Evolutionary conservation across 2,329 filamentous ascomycete genomes (phyloP).

Genomic region (Pestalotiopsis sp.): DNA sequence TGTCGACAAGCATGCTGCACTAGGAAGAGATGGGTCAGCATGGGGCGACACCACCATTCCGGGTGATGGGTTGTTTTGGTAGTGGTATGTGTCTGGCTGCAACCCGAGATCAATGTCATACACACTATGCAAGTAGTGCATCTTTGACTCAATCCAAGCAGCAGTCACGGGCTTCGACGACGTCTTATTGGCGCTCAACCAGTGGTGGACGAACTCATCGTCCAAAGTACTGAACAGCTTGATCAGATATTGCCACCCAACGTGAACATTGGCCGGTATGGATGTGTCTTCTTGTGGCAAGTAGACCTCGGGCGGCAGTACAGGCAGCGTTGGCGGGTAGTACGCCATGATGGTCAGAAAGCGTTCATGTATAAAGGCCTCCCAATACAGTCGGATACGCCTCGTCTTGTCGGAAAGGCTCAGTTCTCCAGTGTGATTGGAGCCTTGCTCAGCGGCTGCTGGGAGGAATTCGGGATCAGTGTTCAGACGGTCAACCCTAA

Average conservation of each 20-base stretch:
- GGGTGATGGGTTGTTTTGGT: too few relatives aligned
- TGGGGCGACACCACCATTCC: background rate
- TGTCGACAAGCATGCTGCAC: background rate
- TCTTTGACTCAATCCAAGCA: conserved; percentile 7
- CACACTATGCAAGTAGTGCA: conserved; percentile 3
- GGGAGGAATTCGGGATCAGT: background rate
- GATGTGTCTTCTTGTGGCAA: background rate
- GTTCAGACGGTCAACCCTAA: background rate
- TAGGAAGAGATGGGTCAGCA: background rate
- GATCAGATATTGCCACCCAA: conserved; percentile 4
- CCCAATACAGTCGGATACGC: conserved; percentile 4
- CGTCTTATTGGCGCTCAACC: background rate
- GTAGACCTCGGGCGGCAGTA: background rate
- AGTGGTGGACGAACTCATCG: background rate
- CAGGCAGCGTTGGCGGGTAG: background rate
- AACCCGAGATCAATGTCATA: background rate
- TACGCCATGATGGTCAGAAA: conserved; percentile 2
- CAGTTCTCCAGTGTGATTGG: background rate
- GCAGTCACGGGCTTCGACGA: background rate
- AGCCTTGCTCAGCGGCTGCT: background rate
- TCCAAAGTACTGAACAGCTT: background rate
- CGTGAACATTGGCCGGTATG: background rate
- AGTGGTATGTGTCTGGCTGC: background rate
- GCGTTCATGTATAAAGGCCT: conserved; percentile 6
- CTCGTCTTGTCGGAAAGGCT: background rate